A percentile compares a stretch with the other conserved stretches of the same genome.
phyloP scores from a whole-genome alignment of 2,329 filamentous ascomycete genomes.

The Arachnomyces sp. region DNA sequence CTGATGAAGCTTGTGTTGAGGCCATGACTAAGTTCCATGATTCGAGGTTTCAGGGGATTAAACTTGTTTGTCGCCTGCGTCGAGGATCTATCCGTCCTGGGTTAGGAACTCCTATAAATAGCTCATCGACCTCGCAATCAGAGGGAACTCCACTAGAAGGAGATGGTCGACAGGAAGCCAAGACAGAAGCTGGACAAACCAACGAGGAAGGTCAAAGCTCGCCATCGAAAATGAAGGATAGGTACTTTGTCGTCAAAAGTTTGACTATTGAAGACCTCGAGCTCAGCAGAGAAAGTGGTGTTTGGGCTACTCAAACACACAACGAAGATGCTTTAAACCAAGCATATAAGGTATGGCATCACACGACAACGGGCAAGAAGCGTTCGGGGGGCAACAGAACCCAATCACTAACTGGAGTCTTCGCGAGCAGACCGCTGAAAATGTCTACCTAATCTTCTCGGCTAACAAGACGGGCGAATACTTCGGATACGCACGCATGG shows the following conservation, averaged over 20 bases:
- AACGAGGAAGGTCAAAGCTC: constrained; percentile 5
- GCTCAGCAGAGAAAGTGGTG: constrained; percentile 72
- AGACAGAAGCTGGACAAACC: no score
- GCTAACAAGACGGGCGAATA: constrained; percentile 97
- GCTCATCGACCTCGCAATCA: constrained; percentile 47
- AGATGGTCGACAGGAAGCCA: background rate
- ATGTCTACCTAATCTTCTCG: constrained; percentile 87
- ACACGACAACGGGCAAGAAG: background rate
- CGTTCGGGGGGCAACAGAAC: constrained; percentile 9
- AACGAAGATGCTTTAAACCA: constrained; percentile 78
- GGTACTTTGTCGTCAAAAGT: constrained; percentile 89
- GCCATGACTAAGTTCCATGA: constrained; percentile 85
- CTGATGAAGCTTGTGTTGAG: constrained; percentile 62
- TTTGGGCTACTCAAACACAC: constrained; percentile 92
- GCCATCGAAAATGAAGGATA: constrained; percentile 49
- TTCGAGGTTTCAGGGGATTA: constrained; percentile 76
- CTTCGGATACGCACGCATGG: constrained; percentile 89
- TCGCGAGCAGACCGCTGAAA: constrained; percentile 57
- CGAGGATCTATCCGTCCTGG: constrained; percentile 41
- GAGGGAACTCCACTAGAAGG: constrained; percentile 33
- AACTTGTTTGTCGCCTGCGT: constrained; percentile 75
- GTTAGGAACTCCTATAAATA: constrained; percentile 18
- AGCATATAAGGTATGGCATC: constrained; percentile 63
- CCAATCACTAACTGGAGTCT: constrained; percentile 3
- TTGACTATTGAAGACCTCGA: constrained; percentile 85